phyloP scores from a whole-genome alignment of 768 basidiomycete species.

The Mycena alexandri region DNA sequence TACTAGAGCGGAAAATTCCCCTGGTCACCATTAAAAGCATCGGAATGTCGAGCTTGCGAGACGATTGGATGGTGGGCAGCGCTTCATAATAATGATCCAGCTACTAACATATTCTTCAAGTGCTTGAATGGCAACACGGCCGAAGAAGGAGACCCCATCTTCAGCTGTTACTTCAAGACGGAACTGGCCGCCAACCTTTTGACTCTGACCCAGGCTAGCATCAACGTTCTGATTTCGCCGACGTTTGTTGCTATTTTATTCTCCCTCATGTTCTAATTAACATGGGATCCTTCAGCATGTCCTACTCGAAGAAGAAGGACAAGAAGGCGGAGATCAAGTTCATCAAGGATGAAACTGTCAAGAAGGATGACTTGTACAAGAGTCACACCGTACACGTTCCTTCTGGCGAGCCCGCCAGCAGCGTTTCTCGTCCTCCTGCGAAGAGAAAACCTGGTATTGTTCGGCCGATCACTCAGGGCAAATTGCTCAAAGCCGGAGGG shows the following conservation, averaged over 20 bases:
- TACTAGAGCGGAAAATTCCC: conserved; percentile 89
- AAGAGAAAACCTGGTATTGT: conserved; percentile 90
- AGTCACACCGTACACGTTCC: conserved; percentile 90
- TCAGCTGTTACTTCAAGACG: conserved; percentile 96
- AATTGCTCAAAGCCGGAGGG: conserved; percentile 82
- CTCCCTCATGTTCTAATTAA: neutral
- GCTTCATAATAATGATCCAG: neutral
- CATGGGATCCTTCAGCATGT: conserved; percentile 62
- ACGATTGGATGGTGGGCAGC: conserved; percentile 90
- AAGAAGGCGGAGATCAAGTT: conserved; percentile 91
- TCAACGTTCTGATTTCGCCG: conserved; percentile 80
- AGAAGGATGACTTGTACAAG: conserved; percentile 89
- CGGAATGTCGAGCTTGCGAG: conserved; percentile 88
- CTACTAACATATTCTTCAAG: conserved; percentile 51
- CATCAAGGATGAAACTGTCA: conserved; percentile 88
- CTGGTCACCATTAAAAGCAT: conserved; percentile 90
- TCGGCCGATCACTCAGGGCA: conserved; percentile 87
- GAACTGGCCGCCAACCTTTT: conserved; percentile 89
- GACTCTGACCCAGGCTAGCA: conserved; percentile 81
- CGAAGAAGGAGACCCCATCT: conserved; percentile 95
- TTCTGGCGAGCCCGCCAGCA: conserved; percentile 87
- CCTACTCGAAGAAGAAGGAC: conserved; percentile 97
- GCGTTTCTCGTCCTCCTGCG: conserved; percentile 85
- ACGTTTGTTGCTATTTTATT: conserved; percentile 64
- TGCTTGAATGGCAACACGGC: conserved; percentile 80